Percentiles rank a stretch among this genome's conserved stretches.
Evolutionary conservation across 1,284 basidiomycete genomes (phyloP).

Genomic region (Malassezia vespertilionis): DNA sequence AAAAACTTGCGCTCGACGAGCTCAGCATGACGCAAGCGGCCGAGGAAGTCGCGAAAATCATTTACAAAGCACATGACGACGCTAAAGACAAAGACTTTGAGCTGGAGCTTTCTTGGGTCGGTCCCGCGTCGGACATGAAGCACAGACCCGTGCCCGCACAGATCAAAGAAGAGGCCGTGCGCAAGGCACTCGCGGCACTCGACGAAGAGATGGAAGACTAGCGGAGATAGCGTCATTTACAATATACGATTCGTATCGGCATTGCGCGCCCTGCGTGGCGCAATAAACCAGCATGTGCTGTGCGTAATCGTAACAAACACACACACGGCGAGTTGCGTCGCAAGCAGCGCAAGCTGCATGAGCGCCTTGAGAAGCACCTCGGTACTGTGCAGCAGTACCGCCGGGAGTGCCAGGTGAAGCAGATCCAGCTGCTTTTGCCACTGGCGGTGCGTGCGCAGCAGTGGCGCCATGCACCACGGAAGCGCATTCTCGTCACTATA

Average conservation of each 20-base stretch:
- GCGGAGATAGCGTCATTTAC: not conserved
- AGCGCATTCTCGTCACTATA: too few relatives aligned
- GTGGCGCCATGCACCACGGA: not conserved
- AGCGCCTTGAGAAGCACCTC: not conserved
- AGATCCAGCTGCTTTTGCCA: not conserved
- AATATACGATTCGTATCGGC: too few relatives aligned
- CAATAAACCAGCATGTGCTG: not conserved
- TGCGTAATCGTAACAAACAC: not conserved
- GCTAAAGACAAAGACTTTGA: slow-evolving; percentile 96
- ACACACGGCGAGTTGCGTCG: slow-evolving; percentile 1
- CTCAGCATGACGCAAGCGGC: slow-evolving; percentile 53
- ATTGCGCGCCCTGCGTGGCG: too few relatives aligned
- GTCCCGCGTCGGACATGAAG: slow-evolving; percentile 67
- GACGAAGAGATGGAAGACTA: slow-evolving; percentile 70
- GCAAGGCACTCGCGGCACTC: slow-evolving; percentile 74
- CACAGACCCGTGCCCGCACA: slow-evolving; percentile 77
- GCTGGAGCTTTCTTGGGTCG: slow-evolving; percentile 93
- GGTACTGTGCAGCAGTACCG: slow-evolving; percentile 1
- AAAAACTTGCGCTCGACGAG: slow-evolving; percentile 77
- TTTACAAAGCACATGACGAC: slow-evolving; percentile 94
- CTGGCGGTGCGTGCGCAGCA: not conserved
- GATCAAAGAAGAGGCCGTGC: slow-evolving; percentile 66
- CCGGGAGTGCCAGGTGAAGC: not conserved
- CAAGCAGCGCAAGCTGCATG: slow-evolving; percentile 7
- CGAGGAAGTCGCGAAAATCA: slow-evolving; percentile 50